Evolutionary conservation across 371 early-diverging fungal genomes (phyloP), one percentile per base, ranked within the genome.

Genomic region (Mucor saturninus): DNA sequence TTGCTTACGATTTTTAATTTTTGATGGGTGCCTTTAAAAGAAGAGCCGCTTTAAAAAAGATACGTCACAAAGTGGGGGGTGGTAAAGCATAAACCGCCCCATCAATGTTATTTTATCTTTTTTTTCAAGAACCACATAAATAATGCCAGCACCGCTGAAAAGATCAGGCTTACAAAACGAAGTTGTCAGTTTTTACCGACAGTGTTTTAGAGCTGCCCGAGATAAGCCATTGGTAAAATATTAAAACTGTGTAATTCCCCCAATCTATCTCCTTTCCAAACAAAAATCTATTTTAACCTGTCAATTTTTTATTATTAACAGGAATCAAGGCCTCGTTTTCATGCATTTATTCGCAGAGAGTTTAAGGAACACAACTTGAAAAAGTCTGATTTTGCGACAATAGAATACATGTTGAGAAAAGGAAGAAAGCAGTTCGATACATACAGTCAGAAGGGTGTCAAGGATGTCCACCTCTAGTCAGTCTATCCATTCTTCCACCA

Each of bases 131-230:
- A 42, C 4, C 11, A 13, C 6, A 13, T 8, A 4, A 13, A 62
- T 31, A 30, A 73, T 74, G 74, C 63, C 72, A 54, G 62, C 61
- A 39, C 67, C 79, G 37, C 72, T 81, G 28, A 79, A 83, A 45
- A 76, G 83, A 56, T 87, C 88, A 26, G 88, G 88, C 43, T 61
- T 87, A 56, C 88, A 87, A 63, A 82, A 74, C 40, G 83, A 87
- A 48, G 81, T 87, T 6, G 56, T 87, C 26, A 71, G 74, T 40
- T 77, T 87, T 28, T 87, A 87, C 72, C 74, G 83, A 66, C 72
- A 81, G 54, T 85, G 86, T 61, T 82, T 87, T 62, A 73, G 81
- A 57, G 86, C 84, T 45, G 86, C 84, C 39, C 72, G 80, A 51
- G 71, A 75, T 53, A 87, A 87, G 49, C 85, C 88, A 21, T 52